Evolutionary conservation across 2,329 filamentous ascomycete genomes (phyloP).

Genomic region (Botryosphaeria dothidea): DNA sequence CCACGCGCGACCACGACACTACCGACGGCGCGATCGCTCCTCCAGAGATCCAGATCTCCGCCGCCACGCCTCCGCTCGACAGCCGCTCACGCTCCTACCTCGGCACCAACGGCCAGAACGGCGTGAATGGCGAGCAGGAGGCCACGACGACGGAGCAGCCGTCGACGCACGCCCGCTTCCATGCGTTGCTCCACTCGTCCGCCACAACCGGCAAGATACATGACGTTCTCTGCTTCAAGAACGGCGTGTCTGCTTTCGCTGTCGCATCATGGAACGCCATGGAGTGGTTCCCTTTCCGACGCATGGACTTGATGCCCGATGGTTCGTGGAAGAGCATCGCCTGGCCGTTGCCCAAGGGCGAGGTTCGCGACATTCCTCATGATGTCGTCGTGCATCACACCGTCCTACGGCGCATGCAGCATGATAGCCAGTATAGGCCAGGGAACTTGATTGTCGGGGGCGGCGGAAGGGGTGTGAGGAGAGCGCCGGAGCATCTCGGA

Average conservation of each 20-base stretch:
- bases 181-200: slow-evolving; percentile 60
- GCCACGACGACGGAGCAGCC: not conserved
- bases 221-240: slow-evolving; percentile 67
- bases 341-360: slow-evolving; percentile 77
- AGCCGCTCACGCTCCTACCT: slow-evolving; percentile 1
- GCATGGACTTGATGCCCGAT: slow-evolving; percentile 74
- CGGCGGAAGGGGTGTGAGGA: slow-evolving; percentile 68
- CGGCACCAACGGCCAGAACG: not conserved
- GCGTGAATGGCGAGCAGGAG: not conserved
- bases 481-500: slow-evolving; percentile 61
- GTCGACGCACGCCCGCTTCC: slow-evolving; percentile 45
- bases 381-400: slow-evolving; percentile 72
- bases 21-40: slow-evolving; percentile 17
- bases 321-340: slow-evolving; percentile 78
- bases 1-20: not conserved
- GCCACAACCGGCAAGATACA: slow-evolving; percentile 60
- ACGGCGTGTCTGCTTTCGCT: slow-evolving; percentile 56
- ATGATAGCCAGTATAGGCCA: slow-evolving; percentile 66
- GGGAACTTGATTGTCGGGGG: slow-evolving; percentile 80
- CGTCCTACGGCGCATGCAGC: slow-evolving; percentile 70
- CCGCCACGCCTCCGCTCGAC: slow-evolving; percentile 22
- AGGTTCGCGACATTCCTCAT: slow-evolving; percentile 73
- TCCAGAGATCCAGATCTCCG: slow-evolving; percentile 35
- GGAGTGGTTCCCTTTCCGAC: slow-evolving; percentile 78
- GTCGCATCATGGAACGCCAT: slow-evolving; percentile 73